phyloP scores from a whole-genome alignment of 2,329 filamentous ascomycete species.

The Cercospora berteroae region DNA sequence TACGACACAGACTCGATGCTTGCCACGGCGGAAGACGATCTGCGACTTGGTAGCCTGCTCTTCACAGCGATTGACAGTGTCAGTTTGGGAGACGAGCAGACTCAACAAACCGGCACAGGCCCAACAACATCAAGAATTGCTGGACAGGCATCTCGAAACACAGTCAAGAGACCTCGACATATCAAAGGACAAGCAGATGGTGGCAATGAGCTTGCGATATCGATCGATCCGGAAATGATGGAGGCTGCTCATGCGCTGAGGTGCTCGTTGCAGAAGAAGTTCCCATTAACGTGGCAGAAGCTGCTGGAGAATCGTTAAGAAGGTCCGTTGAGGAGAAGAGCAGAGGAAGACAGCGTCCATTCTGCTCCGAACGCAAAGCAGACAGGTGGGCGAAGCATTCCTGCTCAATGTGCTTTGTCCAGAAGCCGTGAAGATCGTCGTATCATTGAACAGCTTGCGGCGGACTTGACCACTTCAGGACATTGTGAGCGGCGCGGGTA shows the following conservation, averaged over 20 bases:
- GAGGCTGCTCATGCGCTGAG: constrained; percentile 6
- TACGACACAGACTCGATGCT: constrained; percentile 1
- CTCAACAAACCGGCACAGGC: background rate
- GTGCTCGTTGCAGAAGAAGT: background rate
- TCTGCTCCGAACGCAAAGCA: too few species aligned
- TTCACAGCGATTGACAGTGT: constrained; percentile 3
- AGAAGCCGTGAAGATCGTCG: too few species aligned
- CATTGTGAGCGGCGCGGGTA: too few species aligned
- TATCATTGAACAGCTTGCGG: too few species aligned
- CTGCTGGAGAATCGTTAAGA: constrained; percentile 5
- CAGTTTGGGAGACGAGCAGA: background rate
- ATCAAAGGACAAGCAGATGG: background rate
- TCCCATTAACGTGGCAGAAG: constrained; percentile 15
- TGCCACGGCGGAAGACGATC: constrained; percentile 2
- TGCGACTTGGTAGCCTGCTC: constrained; percentile 6
- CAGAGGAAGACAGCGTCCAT: too few species aligned
- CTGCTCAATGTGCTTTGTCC: too few species aligned
- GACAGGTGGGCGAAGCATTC: too few species aligned
- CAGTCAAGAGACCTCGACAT: constrained; percentile 5
- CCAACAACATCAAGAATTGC: background rate
- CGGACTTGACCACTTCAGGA: too few species aligned
- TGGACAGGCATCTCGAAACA: background rate
- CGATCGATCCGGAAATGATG: background rate
- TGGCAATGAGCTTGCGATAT: background rate
- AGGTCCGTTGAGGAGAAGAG: too few species aligned